A percentile compares a stretch with the other conserved stretches of the same genome.
Evolutionary conservation across 2,329 filamentous ascomycete genomes (phyloP).

Genomic region (Clonostachys sp.): DNA sequence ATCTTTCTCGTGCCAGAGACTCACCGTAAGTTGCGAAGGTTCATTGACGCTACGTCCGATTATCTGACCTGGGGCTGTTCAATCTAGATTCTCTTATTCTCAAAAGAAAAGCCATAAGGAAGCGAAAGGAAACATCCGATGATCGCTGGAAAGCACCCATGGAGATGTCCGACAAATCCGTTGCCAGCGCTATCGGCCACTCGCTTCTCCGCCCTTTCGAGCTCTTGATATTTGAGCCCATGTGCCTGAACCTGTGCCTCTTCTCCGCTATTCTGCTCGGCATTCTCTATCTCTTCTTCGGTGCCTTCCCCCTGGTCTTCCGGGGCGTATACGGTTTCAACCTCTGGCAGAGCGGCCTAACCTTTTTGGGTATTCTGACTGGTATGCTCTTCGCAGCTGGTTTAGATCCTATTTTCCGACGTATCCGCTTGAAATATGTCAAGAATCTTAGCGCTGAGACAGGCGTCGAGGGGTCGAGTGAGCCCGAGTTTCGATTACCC

Average conservation of each 20-base stretch:
- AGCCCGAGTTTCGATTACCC: constrained; percentile 84
- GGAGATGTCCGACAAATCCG: constrained; percentile 67
- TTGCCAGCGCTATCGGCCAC: constrained; percentile 52
- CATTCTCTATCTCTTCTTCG: constrained; percentile 87
- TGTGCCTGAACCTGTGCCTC: constrained; percentile 78
- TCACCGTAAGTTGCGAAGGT: constrained; percentile 50
- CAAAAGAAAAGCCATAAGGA: constrained; percentile 62
- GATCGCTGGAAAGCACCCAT: constrained; percentile 71
- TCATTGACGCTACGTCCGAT: no score
- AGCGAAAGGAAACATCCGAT: constrained; percentile 75
- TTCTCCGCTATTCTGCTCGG: constrained; percentile 81
- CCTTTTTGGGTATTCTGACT: constrained; percentile 68
- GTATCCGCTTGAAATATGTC: no score
- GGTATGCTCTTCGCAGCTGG: constrained; percentile 59
- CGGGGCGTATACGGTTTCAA: constrained; percentile 68
- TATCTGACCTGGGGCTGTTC: not conserved
- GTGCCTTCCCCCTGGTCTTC: constrained; percentile 84
- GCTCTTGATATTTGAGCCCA: constrained; percentile 76
- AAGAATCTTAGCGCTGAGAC: no score
- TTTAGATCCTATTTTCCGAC: not conserved
- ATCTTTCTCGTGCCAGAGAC: constrained; percentile 79
- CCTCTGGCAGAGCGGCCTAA: constrained; percentile 74
- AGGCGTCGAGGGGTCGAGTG: constrained; percentile 25
- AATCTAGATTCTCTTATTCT: constrained; percentile 60
- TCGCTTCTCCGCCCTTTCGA: constrained; percentile 70